Evolutionary conservation across 1,284 basidiomycete species (phyloP), one percentile per base, ranked within the genome.

Genomic region (Cerioporus squamosus): DNA sequence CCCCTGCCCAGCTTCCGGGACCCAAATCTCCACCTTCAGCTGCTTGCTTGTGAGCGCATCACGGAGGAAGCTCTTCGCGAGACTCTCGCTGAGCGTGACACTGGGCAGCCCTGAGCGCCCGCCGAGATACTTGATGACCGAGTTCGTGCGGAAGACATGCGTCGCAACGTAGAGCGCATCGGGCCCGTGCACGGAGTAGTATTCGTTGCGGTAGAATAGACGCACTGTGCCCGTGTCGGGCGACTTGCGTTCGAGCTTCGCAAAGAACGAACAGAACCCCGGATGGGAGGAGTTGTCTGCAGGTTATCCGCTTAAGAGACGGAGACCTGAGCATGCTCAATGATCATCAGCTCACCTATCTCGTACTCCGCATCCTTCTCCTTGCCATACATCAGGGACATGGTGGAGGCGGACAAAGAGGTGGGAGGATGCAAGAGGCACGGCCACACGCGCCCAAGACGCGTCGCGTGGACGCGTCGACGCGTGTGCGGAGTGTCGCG

Each of bases 21-120:
- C 81, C 86, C 90, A 96, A 55, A 99, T 97, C 76, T 99, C 95
- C n/a, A 99, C 86, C 31, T 93, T 85, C 66, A 99, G 85, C 76
- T 99, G 97, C 72, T 88, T 91, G 18, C 85, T 78, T 2, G 97
- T 98, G 54, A 99, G 75, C 1, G 94, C 95, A 54, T 99, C 96
- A 44, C 97, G 80, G 47, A 99, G 77, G 64, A 98, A 91, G 42
- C 82, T 83, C 68, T 94, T 93, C 1, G 95, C 95, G n/a, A 95
- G 87, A 22, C 86, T 86, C 50, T 83, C 78, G 69, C 87, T 93
- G 54, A 99, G 79, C 0, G 85, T 88, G 52, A 97, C 93, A 51
- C 87, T 89, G 0, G 93, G 87, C 1, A 98, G 78, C 1, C 88
- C 87, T 0, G 74, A 74, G 1, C 79, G 81, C 14, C 84, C 84